Percentiles rank a stretch among this genome's conserved stretches.
phyloP scores from a whole-genome alignment of 2,329 filamentous ascomycete genomes.

The Neopestalotiopsis rosae region DNA sequence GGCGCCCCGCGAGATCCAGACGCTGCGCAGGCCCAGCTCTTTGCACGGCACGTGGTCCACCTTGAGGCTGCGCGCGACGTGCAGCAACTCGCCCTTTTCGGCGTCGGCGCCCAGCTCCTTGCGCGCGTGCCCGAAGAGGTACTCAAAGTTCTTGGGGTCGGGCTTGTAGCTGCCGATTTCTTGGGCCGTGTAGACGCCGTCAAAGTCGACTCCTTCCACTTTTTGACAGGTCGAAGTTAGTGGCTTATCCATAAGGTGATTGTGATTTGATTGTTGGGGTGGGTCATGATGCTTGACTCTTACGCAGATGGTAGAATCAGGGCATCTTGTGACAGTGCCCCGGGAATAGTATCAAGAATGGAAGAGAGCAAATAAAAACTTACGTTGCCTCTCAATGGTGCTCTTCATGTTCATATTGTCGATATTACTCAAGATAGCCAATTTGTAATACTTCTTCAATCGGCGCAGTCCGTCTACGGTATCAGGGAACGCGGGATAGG shows the following conservation, averaged over 20 bases:
- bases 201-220: slow-evolving; percentile 58
- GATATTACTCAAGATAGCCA: slow-evolving; percentile 62
- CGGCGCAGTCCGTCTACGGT: slow-evolving; percentile 56
- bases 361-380: background rate
- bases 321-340: background rate
- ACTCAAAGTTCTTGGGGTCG: slow-evolving; percentile 65
- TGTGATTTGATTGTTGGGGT: background rate
- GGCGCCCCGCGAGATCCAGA: slow-evolving; percentile 67
- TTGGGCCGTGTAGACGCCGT: slow-evolving; percentile 72
- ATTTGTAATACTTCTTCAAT: slow-evolving; percentile 57
- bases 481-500: slow-evolving; percentile 64
- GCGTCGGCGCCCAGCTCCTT: slow-evolving; percentile 56
- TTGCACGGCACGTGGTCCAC: slow-evolving; percentile 72
- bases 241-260: background rate
- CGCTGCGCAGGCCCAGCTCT: slow-evolving; percentile 62
- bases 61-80: slow-evolving; percentile 71
- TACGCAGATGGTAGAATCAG: background rate
- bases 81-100: slow-evolving; percentile 61
- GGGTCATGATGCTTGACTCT: background rate
- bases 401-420: slow-evolving; percentile 38
- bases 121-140: slow-evolving; percentile 61
- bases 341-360: background rate
- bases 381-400: slow-evolving; percentile 33
- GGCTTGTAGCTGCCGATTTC: slow-evolving; percentile 78
- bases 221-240: background rate